phyloP scores from a whole-genome alignment of 768 basidiomycete genomes.

The Termitomyces sp. region DNA sequence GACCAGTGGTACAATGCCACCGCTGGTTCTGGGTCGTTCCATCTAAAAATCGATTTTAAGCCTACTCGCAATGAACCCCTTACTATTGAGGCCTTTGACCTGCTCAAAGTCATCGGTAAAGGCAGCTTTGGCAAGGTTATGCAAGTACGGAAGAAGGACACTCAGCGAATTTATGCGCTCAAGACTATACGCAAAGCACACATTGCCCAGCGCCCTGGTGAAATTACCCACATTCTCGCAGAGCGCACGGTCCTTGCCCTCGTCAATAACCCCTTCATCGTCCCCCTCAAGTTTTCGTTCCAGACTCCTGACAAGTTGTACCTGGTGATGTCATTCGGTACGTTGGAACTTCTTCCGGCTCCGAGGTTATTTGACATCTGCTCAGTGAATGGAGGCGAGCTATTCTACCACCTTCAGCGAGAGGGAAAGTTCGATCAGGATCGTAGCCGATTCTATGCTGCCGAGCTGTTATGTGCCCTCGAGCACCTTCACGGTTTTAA shows the following conservation, averaged over 20 bases:
- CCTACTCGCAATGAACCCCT: constrained; percentile 78
- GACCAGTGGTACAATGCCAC: constrained; percentile 90
- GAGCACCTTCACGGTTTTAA: constrained; percentile 98
- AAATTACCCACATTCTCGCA: constrained; percentile 97
- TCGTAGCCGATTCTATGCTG: constrained; percentile 94
- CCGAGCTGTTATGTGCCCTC: constrained; percentile 91
- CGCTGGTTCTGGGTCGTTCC: constrained; percentile 86
- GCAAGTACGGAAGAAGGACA: constrained; percentile 99
- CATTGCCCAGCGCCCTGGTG: constrained; percentile 92
- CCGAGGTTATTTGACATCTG: background rate
- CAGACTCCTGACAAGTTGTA: constrained; percentile 97
- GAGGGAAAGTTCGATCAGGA: constrained; percentile 95
- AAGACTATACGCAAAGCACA: constrained; percentile 99
- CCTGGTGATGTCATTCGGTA: constrained; percentile 93
- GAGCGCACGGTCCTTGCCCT: constrained; percentile 95
- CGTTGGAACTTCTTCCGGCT: constrained; percentile 19
- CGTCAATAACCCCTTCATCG: constrained; percentile 98
- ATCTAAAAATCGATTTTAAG: constrained; percentile 93
- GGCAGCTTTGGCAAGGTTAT: constrained; percentile 98
- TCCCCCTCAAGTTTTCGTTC: constrained; percentile 98
- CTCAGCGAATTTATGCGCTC: constrained; percentile 93
- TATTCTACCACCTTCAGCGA: constrained; percentile 96
- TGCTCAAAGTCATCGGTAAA: constrained; percentile 97
- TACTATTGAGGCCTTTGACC: constrained; percentile 95
- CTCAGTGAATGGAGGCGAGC: constrained; percentile 91